phyloP scores from a whole-genome alignment of 2,329 filamentous ascomycete species.

The Clarireedia paspali region DNA sequence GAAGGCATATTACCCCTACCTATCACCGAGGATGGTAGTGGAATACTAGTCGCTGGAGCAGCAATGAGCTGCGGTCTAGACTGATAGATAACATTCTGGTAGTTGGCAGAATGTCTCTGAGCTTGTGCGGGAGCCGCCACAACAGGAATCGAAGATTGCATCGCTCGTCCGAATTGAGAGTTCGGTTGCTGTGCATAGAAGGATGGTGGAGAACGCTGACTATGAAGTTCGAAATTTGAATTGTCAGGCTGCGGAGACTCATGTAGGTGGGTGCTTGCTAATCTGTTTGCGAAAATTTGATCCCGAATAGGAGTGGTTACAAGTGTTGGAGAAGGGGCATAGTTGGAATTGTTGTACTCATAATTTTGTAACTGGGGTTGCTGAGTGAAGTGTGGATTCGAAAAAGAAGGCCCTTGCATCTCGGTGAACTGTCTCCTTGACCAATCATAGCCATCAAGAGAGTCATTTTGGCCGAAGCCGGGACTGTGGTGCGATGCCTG shows the following conservation, averaged over 20 bases:
- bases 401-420: neutral
- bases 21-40: neutral
- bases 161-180: neutral
- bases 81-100: neutral
- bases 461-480: neutral
- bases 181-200: conserved; percentile 3
- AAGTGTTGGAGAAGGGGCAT: conserved; percentile 7
- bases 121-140: neutral
- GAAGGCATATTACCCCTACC: neutral
- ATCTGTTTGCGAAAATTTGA: conserved; percentile 3
- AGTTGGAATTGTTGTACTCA: conserved; percentile 6
- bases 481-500: neutral
- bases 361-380: conserved; percentile 3
- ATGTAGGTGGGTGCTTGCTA: conserved; percentile 5
- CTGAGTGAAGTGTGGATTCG: neutral
- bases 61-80: neutral
- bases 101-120: neutral
- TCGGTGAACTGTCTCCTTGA: neutral
- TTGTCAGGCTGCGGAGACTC: conserved; percentile 2
- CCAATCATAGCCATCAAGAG: neutral
- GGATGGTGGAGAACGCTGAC: neutral
- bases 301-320: conserved; percentile 7
- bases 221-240: conserved; percentile 3
- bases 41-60: neutral
- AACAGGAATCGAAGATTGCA: neutral